These are phyloP conservation scores for Sporormia fimetaria DNA, from an alignment of 495 filamentous ascomycete species.

Conservation along the genomic window DNA sequence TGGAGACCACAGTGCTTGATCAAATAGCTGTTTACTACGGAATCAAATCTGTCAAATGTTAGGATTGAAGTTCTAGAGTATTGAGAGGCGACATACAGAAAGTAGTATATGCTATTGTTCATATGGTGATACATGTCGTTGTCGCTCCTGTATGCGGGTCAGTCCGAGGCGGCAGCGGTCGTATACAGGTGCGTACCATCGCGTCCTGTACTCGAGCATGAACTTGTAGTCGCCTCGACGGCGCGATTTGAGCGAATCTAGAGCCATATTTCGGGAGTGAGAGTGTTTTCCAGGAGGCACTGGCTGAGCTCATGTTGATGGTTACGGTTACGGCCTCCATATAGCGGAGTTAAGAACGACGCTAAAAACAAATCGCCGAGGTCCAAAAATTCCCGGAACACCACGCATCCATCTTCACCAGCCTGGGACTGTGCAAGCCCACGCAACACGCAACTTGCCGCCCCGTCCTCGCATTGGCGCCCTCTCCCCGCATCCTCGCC, in stretches of 20 bases:
- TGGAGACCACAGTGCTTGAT: constrained; percentile 66
- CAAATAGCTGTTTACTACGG: constrained; percentile 81
- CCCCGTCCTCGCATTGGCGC: constrained; percentile 38
- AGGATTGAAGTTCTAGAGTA: neutral
- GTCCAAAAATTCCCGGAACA: neutral
- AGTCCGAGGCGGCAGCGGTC: neutral
- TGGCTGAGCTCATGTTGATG: too few relatives aligned
- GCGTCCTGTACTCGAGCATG: constrained; percentile 69
- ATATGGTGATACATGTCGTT: constrained; percentile 92
- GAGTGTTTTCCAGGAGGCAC: too few relatives aligned
- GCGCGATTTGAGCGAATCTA: constrained; percentile 47
- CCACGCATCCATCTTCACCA: neutral
- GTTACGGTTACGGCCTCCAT: neutral
- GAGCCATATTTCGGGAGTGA: constrained; percentile 20
- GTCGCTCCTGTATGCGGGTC: constrained; percentile 51
- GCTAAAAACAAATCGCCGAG: neutral
- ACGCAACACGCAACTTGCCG: neutral
- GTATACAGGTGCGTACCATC: constrained; percentile 52
- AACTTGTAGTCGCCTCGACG: constrained; percentile 64
- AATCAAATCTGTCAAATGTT: constrained; percentile 48
- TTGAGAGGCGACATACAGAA: constrained; percentile 40
- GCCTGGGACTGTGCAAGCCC: neutral
- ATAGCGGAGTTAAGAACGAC: neutral
- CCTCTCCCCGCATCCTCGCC: constrained; percentile 47
- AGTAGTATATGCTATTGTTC: constrained; percentile 76